A percentile compares a stretch with the other conserved stretches of the same genome.
These are phyloP conservation scores for Trichoderma guizhouense DNA, from an alignment of 2,329 filamentous ascomycete genomes.

Conservation along the genomic window DNA sequence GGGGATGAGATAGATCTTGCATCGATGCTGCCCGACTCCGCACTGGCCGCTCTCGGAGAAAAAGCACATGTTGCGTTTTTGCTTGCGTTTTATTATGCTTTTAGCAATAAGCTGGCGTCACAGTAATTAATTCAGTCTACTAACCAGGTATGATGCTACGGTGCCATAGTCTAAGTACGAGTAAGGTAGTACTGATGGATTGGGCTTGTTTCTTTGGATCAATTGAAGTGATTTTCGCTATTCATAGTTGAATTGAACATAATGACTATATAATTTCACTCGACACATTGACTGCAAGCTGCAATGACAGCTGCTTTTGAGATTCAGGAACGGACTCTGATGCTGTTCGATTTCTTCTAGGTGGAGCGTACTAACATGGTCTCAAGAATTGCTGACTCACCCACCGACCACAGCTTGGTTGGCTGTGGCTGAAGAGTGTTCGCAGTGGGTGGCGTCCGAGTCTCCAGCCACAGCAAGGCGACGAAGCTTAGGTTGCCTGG, in stretches of 20 bases:
- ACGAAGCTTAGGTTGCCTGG: conserved; percentile 39
- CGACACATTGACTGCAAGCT: background rate
- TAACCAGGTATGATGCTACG: background rate
- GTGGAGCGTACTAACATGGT: background rate
- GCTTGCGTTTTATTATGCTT: background rate
- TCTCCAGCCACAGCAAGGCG: conserved; percentile 26
- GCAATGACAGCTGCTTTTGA: background rate
- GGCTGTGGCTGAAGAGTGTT: conserved; percentile 23
- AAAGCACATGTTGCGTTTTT: background rate
- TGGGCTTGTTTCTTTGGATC: background rate
- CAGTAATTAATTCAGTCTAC: background rate
- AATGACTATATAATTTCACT: background rate
- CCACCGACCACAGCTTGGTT: background rate
- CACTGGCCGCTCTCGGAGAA: conserved; percentile 5
- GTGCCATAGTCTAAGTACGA: background rate
- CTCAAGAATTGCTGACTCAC: background rate
- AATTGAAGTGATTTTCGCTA: background rate
- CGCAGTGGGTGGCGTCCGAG: background rate
- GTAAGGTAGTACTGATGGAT: background rate
- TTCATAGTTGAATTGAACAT: background rate
- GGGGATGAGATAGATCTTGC: background rate
- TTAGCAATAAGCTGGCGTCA: conserved; percentile 3
- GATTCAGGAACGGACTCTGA: background rate
- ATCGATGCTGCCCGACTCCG: background rate
- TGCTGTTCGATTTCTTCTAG: background rate